phyloP scores from a whole-genome alignment of 306 rosid species.

The Casuarina glauca region DNA sequence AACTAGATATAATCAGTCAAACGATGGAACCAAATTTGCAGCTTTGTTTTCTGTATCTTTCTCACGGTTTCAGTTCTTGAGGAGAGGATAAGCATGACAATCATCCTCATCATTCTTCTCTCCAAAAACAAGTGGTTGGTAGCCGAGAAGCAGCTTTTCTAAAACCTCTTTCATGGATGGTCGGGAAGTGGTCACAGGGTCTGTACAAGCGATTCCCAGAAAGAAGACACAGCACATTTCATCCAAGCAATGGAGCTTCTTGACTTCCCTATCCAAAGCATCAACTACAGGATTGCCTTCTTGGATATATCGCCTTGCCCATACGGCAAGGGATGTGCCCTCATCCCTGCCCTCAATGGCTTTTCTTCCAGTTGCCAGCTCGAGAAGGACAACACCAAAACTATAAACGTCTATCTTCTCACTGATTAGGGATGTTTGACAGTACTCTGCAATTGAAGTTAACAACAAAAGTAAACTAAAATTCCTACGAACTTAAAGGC shows the following conservation, averaged over 20 bases:
- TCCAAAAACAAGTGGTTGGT: conserved; percentile 3
- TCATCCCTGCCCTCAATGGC: conserved; percentile 52
- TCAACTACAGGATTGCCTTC: conserved; percentile 42
- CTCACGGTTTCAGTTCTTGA: too few species aligned
- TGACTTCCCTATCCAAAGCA: conserved; percentile 55
- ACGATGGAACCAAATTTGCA: neutral
- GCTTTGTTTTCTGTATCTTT: neutral
- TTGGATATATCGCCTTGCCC: conserved; percentile 54
- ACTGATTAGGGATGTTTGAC: conserved; percentile 47
- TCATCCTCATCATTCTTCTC: conserved; percentile 21
- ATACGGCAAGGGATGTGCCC: conserved; percentile 61
- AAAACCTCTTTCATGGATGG: conserved; percentile 79
- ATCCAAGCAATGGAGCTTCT: neutral
- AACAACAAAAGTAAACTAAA: neutral
- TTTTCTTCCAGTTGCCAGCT: conserved; percentile 74
- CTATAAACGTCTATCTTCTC: neutral
- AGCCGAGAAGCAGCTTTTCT: conserved; percentile 35
- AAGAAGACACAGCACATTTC: conserved; percentile 59
- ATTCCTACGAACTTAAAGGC: too few species aligned
- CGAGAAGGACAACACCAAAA: conserved; percentile 7
- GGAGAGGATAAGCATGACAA: too few species aligned
- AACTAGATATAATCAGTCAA: too few species aligned
- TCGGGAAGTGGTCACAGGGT: conserved; percentile 44
- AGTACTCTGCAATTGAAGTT: conserved; percentile 52
- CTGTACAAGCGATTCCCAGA: conserved; percentile 67